Evolutionary conservation across 1,139 yeast genomes (phyloP), one percentile per base, ranked within the genome.

Genomic region (Pichia sp.): DNA sequence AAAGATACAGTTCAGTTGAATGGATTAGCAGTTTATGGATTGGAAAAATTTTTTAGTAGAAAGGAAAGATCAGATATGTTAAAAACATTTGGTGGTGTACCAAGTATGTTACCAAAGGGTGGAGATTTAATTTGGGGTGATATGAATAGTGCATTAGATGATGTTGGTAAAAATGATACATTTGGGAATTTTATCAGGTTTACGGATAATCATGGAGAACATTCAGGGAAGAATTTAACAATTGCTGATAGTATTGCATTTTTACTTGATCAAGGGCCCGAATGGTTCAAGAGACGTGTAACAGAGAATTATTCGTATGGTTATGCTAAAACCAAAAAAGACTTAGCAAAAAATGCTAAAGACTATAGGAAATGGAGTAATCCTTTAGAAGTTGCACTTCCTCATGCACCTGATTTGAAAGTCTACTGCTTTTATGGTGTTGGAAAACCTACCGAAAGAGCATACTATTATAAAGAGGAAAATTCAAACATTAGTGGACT

Each of bases 71-170:
- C 90, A 8, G 95, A 87, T 56, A 76, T 93, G 84, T 67, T 90
- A 48, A 75, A 90, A 57, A 76, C 93, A 2, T 90, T 93, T 79
- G 97, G 96, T 16, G 98, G 99, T 3, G 75, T 95, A 50, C 91
- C 97, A 14, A 82, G 95, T 56, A 95, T 93, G 98, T 67, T 93
- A 44, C 99, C 99, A 22, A 93, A 93, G 67, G 99, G 99, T 34
- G 98, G 97, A 3, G 83, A 83, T 45, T 66, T 80, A 8, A 79
- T 93, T 44, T 93, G 99, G 99, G 99, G 97, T 10, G 76, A 80
- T 60, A 62, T 74, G 52, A 67, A 73, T 2, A 59, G 67, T 47
- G 81, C 87, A 2, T 85, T 85, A 0, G 96, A 88, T 64, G 87
- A 83, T 63, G 73, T 63, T 16, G 47, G 47, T 28, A 45, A 39